A percentile compares a stretch with the other conserved stretches of the same genome.
Conservation (phyloP, 352 stramenopile species). For the Phytophthora fragariaefolia region DNA sequence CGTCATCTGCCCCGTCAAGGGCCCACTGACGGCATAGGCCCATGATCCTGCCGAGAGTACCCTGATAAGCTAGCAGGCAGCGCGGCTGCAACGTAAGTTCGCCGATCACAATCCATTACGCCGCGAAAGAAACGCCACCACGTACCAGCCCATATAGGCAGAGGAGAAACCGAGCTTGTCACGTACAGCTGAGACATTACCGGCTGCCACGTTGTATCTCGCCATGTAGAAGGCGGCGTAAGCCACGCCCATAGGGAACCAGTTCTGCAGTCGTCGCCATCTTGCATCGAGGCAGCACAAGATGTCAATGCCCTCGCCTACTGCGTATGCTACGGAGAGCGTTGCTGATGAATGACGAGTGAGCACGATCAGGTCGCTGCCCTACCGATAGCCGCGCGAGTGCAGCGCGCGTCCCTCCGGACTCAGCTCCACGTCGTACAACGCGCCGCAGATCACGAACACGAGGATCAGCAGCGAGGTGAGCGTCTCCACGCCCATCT, state of each 20-base stretch:
- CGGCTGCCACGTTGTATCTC: slow-evolving; percentile 75
- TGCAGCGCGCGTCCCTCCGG: slow-evolving; percentile 56
- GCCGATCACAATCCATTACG: background rate
- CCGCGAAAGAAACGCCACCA: background rate
- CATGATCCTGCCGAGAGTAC: slow-evolving; percentile 73
- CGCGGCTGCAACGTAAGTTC: background rate
- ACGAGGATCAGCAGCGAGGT: slow-evolving; percentile 58
- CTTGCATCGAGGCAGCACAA: slow-evolving; percentile 12
- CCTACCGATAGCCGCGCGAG: slow-evolving; percentile 62
- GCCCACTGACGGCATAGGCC: slow-evolving; percentile 69
- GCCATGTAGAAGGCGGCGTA: slow-evolving; percentile 87
- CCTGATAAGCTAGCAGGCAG: slow-evolving; percentile 33
- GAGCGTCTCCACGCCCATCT: slow-evolving; percentile 47
- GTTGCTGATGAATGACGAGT: no score
- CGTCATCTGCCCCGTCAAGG: slow-evolving; percentile 73
- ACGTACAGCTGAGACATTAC: slow-evolving; percentile 68
- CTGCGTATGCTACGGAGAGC: no score
- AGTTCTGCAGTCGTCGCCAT: slow-evolving; percentile 77
- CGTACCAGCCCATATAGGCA: slow-evolving; percentile 77
- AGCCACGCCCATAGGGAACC: slow-evolving; percentile 77
- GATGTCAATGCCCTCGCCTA: background rate
- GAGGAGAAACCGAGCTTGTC: slow-evolving; percentile 65
- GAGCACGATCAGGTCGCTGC: background rate
- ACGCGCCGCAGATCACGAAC: slow-evolving; percentile 55
- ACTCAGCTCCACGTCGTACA: slow-evolving; percentile 74